These are phyloP conservation scores for Inosperma sp. DNA, from an alignment of 768 basidiomycete genomes.

Conservation along the genomic window DNA sequence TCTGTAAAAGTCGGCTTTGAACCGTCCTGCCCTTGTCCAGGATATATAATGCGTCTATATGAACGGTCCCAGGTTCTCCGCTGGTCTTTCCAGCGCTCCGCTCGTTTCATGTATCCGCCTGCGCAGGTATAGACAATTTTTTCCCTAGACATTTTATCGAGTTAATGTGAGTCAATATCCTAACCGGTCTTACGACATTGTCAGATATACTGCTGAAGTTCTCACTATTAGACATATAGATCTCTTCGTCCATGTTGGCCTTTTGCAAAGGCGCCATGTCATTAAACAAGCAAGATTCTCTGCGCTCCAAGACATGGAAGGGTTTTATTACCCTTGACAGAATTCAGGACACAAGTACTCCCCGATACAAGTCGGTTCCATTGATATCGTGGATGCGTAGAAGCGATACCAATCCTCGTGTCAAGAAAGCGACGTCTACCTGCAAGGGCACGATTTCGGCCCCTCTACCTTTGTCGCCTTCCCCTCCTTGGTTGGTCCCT, in stretches of 20 bases:
- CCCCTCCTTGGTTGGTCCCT: not conserved
- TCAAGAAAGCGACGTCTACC: not conserved
- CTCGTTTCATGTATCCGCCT: not conserved
- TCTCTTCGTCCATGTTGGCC: too few relatives aligned
- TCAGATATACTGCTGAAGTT: too few relatives aligned
- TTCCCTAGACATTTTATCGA: too few relatives aligned
- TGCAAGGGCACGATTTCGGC: not conserved
- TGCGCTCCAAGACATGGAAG: too few relatives aligned
- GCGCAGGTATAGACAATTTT: not conserved
- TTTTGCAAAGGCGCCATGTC: too few relatives aligned
- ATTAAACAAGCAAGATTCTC: too few relatives aligned
- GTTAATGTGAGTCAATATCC: too few relatives aligned
- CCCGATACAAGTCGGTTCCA: not conserved
- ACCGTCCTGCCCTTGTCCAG: not conserved
- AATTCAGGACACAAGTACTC: too few relatives aligned
- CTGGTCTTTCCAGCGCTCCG: constrained; percentile 6
- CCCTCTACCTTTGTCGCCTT: constrained; percentile 1
- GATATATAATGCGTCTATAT: constrained; percentile 3
- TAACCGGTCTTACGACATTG: too few relatives aligned
- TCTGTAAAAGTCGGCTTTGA: constrained; percentile 3
- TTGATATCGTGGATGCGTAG: not conserved
- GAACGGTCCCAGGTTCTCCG: not conserved
- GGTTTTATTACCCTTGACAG: too few relatives aligned
- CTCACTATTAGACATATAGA: too few relatives aligned
- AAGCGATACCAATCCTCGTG: not conserved